phyloP scores from a whole-genome alignment of 495 filamentous ascomycete genomes.

The Trichoderma asperelloides region DNA sequence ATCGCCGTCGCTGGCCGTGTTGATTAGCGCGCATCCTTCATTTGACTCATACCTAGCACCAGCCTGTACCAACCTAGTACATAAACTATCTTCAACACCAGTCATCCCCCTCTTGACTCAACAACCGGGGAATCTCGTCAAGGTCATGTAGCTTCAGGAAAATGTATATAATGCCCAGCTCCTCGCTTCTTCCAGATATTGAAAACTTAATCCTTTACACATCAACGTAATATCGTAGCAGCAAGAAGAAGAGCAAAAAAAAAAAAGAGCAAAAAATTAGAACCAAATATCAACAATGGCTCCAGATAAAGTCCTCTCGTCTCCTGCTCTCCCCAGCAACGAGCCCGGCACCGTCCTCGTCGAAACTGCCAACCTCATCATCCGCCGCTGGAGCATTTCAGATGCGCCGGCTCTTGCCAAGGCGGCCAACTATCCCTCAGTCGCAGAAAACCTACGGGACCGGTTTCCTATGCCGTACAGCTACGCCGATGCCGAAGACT shows the following conservation, averaged over 20 bases:
- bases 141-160: not conserved
- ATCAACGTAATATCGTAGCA: not conserved
- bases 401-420: conserved; percentile 22
- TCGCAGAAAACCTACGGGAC: conserved; percentile 25
- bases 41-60: not conserved
- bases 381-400: conserved; percentile 22
- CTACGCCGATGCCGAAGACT: conserved; percentile 18
- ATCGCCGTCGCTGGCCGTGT: not conserved
- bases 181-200: not conserved
- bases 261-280: not conserved
- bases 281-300: not conserved
- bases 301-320: not conserved
- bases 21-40: not conserved
- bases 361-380: conserved; percentile 12
- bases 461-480: conserved; percentile 31
- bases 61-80: not conserved
- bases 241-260: too few relatives aligned
- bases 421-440: conserved; percentile 22
- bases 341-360: conserved; percentile 8
- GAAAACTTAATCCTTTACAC: not conserved
- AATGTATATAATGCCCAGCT: not conserved
- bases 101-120: not conserved
- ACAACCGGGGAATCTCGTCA: not conserved
- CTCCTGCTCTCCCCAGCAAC: not conserved
- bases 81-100: not conserved